Evolutionary conservation across 164 flowering plant species (phyloP).

Genomic region (Protea cynaroides): DNA sequence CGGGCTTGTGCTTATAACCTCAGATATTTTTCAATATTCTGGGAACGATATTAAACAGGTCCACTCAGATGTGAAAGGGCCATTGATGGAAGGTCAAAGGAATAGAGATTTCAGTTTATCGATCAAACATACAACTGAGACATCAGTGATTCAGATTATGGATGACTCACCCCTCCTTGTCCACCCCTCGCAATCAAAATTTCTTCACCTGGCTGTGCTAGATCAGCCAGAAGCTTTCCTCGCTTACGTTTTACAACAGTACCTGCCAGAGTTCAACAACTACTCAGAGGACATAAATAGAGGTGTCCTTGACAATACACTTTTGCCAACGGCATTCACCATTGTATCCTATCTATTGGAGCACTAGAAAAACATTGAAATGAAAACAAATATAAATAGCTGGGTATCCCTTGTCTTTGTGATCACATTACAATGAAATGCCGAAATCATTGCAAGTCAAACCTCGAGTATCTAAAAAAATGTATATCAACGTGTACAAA

Average conservation of each 20-base stretch:
- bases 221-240: constrained; percentile 84
- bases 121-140: background rate
- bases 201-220: constrained; percentile 79
- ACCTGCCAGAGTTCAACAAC: constrained; percentile 37
- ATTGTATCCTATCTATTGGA: background rate
- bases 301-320: background rate
- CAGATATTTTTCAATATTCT: background rate
- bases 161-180: constrained; percentile 82
- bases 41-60: background rate
- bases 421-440: background rate
- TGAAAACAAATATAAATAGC: background rate
- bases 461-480: background rate
- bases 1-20: too few species aligned
- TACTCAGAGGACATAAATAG: background rate
- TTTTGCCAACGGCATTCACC: background rate
- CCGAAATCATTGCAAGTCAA: background rate
- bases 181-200: constrained; percentile 94
- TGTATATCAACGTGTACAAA: constrained; percentile 23
- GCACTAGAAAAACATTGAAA: background rate
- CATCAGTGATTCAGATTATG: background rate
- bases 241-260: constrained; percentile 84
- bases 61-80: background rate
- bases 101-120: background rate
- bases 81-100: background rate
- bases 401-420: background rate